Conservation (phyloP, 805 yeast genomes). For the Zygosaccharomyces rouxii region DNA sequence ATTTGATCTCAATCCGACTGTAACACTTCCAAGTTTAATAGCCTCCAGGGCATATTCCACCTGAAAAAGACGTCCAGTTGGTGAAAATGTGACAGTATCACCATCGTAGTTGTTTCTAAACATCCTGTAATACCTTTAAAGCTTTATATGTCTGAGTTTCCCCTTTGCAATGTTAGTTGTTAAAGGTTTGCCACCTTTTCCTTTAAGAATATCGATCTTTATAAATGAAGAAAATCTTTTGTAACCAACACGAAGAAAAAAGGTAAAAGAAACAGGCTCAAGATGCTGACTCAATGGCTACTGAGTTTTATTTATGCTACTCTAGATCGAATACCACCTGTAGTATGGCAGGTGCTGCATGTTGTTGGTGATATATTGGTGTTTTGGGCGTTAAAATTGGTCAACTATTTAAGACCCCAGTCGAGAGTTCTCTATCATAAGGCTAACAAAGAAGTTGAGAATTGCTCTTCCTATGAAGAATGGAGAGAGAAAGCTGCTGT, state of each 20-base stretch:
- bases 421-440: slow-evolving; percentile 36
- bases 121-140: slow-evolving; percentile 34
- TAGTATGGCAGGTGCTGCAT: slow-evolving; percentile 39
- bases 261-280: not conserved
- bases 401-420: slow-evolving; percentile 29
- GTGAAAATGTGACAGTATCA: slow-evolving; percentile 97
- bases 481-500: slow-evolving; percentile 57
- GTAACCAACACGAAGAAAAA: not conserved
- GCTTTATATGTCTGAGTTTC: not conserved
- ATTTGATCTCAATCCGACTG: slow-evolving; percentile 86
- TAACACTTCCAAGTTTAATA: slow-evolving; percentile 96
- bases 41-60: slow-evolving; percentile 98
- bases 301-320: slow-evolving; percentile 26
- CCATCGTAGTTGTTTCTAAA: slow-evolving; percentile 98
- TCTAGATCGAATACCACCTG: slow-evolving; percentile 41
- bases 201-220: not conserved
- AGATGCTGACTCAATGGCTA: slow-evolving; percentile 20
- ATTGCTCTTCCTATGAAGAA: slow-evolving; percentile 57
- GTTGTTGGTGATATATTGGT: slow-evolving; percentile 40
- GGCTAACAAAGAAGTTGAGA: slow-evolving; percentile 45
- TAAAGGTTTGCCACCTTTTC: slow-evolving; percentile 9
- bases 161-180: not conserved
- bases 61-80: slow-evolving; percentile 96
- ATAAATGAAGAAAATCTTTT: not conserved
- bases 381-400: slow-evolving; percentile 37